Base-by-base conservation (phyloP, 768 basidiomycete species). In the Leccinellum rugosiceps region DNA sequence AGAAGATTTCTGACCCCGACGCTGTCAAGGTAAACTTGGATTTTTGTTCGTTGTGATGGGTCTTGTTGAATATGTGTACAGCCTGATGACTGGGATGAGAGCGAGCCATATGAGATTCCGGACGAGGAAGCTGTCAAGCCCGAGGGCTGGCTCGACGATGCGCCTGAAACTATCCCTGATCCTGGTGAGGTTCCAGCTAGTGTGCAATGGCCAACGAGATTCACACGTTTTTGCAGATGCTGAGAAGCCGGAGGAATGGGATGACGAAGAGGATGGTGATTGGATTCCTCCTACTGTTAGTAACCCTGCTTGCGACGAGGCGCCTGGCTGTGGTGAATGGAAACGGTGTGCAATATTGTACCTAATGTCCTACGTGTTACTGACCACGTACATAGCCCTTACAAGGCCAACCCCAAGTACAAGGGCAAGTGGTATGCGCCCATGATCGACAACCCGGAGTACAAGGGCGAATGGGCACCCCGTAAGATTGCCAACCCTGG, bases 51-150 rank as follows among this genome's bases (percentile, higher is more conserved):
- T 57, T 44, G 6, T 53, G 6, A 7, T 4, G 1, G n/a, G 3
- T 30, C 0, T 50, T 48, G 35, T 23, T 52, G 1, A 61, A 34
- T 25, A 31, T 28, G 15, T 9, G 7, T 31, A 7, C 56, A 68
- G 91, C 96, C 96, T 50, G 91, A 77, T 3, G 97, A 98, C 74
- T 99, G 97, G 97, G 93, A 99, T 69, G 97, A 99, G 77, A 91
- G 89, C 49, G 94, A 92, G 46, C 96, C 97, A 3, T 90, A 92
- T 65, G 90, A 95, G 71, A 90, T 99, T 65, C 76, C 77, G 53
- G 97, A 99, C 64, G 85, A 85, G 65, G 88, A 92, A 11, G 95
- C 94, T 55, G 79, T 74, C 58, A 95, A 91, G 77, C 97, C 97
- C 31, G 94, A 89, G 59, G 95, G 91, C 65, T 99, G 97, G 97